Evolutionary conservation across 2,329 filamentous ascomycete genomes (phyloP).

Genomic region (Microcyclospora tardicrescens): DNA sequence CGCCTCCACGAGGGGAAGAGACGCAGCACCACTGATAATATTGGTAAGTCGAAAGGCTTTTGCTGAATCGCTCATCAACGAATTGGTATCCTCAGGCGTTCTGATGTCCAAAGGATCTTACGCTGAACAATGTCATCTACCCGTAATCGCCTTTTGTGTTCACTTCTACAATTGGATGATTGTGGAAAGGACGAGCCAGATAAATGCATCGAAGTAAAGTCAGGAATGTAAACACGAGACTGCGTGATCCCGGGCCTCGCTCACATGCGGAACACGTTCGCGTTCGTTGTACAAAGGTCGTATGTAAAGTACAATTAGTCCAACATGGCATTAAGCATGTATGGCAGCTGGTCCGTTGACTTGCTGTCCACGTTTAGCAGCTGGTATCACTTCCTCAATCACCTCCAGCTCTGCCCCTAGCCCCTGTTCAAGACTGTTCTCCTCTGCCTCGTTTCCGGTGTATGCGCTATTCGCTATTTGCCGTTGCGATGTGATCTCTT

Average conservation of each 20-base stretch:
- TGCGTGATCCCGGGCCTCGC: constrained; percentile 3
- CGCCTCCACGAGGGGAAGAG: no score
- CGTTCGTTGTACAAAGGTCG: background rate
- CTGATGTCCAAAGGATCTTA: no score
- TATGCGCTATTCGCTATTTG: constrained; percentile 35
- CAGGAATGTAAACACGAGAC: no score
- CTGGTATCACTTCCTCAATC: constrained; percentile 20
- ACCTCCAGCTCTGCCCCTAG: constrained; percentile 26
- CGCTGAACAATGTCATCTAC: no score
- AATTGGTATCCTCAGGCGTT: no score
- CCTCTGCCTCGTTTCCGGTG: constrained; percentile 24
- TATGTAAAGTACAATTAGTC: background rate
- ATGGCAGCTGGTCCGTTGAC: constrained; percentile 26
- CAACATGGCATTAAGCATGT: constrained; percentile 18
- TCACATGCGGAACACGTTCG: constrained; percentile 6
- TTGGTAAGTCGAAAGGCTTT: no score
- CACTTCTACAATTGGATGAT: no score
- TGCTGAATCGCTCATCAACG: no score
- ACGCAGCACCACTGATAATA: no score
- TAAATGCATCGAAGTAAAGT: no score
- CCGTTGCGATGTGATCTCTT: constrained; percentile 37
- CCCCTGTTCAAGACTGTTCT: constrained; percentile 20
- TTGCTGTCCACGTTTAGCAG: constrained; percentile 20
- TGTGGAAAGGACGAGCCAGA: no score
- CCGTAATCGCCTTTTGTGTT: no score